Conservation (phyloP, 345 rosid species). For the Salix brachista region DNA sequence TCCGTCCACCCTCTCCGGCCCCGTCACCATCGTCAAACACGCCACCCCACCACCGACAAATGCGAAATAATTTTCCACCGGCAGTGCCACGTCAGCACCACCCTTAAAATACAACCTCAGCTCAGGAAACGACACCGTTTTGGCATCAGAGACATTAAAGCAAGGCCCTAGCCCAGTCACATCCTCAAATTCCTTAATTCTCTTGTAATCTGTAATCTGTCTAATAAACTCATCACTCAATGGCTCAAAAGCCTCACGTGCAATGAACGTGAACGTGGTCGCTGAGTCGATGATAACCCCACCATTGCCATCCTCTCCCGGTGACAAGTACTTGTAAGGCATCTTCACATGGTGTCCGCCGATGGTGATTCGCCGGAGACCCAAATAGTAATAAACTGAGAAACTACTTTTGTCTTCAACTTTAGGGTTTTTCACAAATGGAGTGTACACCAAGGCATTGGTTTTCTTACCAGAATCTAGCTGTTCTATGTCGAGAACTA, state of each 20-base stretch:
- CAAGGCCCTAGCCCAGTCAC: conserved; percentile 32
- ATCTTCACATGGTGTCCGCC: conserved; percentile 25
- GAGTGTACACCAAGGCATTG: conserved; percentile 25
- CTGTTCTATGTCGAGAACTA: conserved; percentile 18
- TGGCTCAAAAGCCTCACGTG: conserved; percentile 22
- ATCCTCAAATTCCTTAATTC: conserved; percentile 22
- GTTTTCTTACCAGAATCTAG: conserved; percentile 28
- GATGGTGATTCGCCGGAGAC: conserved; percentile 29
- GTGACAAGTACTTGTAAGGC: conserved; percentile 21
- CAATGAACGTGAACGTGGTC: conserved; percentile 36
- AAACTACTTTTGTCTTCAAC: conserved; percentile 2
- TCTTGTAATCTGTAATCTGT: conserved; percentile 22
- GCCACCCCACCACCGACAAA: conserved; percentile 17
- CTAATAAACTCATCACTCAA: conserved; percentile 21
- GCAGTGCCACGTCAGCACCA: conserved; percentile 34
- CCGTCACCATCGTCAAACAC: conserved; percentile 34
- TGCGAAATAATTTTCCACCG: conserved; percentile 29
- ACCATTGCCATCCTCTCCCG: conserved; percentile 24
- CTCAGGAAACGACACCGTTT: conserved; percentile 20
- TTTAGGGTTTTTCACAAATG: conserved; percentile 26
- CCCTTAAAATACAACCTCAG: conserved; percentile 37
- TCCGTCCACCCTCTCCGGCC: conserved; percentile 10
- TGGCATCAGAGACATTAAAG: conserved; percentile 3
- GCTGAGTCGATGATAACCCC: conserved; percentile 42
- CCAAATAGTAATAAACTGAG: conserved; percentile 33